Evolutionary conservation across 805 yeast species (phyloP), one percentile per base, ranked within the genome.

Genomic region (Danielia reshetovae): DNA sequence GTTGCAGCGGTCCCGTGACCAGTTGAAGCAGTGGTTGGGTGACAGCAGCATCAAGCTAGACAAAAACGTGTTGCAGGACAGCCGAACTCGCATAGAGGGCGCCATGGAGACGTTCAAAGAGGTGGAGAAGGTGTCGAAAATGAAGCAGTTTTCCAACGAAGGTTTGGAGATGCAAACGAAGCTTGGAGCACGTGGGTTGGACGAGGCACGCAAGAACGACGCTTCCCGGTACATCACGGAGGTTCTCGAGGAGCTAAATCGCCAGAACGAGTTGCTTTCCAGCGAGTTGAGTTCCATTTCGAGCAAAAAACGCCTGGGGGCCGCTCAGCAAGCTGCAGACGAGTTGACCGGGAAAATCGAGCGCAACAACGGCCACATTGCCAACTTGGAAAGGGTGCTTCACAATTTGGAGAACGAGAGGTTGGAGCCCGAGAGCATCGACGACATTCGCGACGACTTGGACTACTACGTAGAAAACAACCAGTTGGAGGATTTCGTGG

Each of bases 31-130:
- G 38, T 90, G 98, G 98, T 65, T 88, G 56, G 78, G 90, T 27
- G 89, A 90, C 47, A 85, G 81, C 48, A 95, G 89, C 43, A 88
- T 89, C 30, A 88, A 94, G 57, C 95, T 90, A 51, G 72, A 67
- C 43, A 63, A 65, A 46, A 47, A 42, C 29, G 38, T 52, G 18
- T 47, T 68, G 21, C 68, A 57, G 32, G 93, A 87, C 56, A 85
- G 83, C 51, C 74, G 79, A 11, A 57, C 68, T 32, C 66, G 86
- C 44, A 69, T 81, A 38, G 97, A 90, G 51, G 84, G 88, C 52
- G 93, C 93, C 42, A 90, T 90, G 98, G 98, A 90, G 60, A 76
- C 88, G 50, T 93, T 90, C 65, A 93, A 93, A 58, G 90, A 87
- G 36, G 86, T 90, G 48, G 98, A 90, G 61, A 86, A 88, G 62